phyloP scores from a whole-genome alignment of 139 green algal species.

The Chlorella sp. region DNA sequence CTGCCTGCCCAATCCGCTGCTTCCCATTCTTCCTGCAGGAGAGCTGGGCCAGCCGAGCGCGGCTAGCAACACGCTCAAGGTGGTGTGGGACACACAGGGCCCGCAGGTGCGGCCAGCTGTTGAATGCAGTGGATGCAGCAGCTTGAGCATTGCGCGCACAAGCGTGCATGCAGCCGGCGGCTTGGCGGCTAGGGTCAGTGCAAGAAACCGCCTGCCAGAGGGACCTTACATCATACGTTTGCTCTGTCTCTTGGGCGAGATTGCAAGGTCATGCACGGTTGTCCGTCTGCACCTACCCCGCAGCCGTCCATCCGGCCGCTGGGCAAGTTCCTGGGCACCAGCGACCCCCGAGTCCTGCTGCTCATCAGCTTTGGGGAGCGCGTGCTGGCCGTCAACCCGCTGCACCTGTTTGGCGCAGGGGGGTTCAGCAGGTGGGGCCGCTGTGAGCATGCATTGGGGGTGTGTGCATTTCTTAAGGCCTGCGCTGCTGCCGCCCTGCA shows the following conservation, averaged over 20 bases:
- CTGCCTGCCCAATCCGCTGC: neutral
- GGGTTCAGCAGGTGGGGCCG: neutral
- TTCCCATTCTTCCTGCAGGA: neutral
- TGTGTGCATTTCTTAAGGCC: neutral
- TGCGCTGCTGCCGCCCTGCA: neutral
- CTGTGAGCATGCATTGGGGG: neutral
- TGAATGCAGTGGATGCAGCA: too few relatives aligned
- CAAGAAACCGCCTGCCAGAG: too few relatives aligned
- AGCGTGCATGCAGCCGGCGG: too few relatives aligned
- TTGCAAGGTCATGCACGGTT: too few relatives aligned
- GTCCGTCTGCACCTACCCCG: too few relatives aligned
- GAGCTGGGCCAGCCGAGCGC: neutral
- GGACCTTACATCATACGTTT: too few relatives aligned
- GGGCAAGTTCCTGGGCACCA: neutral
- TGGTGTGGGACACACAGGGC: slow-evolving; percentile 2
- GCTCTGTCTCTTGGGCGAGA: too few relatives aligned
- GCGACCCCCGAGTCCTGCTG: neutral
- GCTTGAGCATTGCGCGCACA: too few relatives aligned
- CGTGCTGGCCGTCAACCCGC: neutral
- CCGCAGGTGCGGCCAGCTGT: neutral
- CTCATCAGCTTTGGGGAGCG: slow-evolving; percentile 12
- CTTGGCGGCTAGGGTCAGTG: too few relatives aligned
- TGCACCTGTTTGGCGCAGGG: neutral
- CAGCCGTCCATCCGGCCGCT: neutral
- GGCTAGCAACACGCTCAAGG: slow-evolving; percentile 14